Evolutionary conservation across 2,329 filamentous ascomycete genomes (phyloP), one percentile per base, ranked within the genome.

Genomic region (Aspergillus sp.): DNA sequence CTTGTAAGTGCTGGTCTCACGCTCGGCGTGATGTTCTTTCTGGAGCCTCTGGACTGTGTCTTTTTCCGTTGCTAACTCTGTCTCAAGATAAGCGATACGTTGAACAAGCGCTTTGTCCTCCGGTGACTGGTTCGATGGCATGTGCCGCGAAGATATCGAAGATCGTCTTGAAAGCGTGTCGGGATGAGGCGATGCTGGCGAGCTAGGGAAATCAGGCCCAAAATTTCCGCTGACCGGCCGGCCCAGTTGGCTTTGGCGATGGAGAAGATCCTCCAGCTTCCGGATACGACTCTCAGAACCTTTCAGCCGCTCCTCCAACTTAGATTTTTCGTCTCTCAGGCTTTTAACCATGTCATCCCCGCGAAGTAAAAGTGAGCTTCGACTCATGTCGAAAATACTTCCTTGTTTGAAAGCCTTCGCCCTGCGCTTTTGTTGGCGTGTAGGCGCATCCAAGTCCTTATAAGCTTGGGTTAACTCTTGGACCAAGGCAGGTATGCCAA

Each of bases 361-460:
- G 33, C 88, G 83, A 10, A 95, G 79, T 57, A 95, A 70, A 7
- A 96, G 77, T 1, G 89, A 91, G 52, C 88, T 94, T 58, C 86
- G 82, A n/a, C 89, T 89, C 48, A 96, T 78, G 62, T 97, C 93
- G 57, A 96, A 90, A 32, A 97, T 79, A 60, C 93, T 97, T 11
- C 93, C 93, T 60, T 94, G 93, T 62, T 96, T 96, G 73, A 98
- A 97, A 5, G 89, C 90, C 64, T 91, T 95, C 6, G 93, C 81
- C 45, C 89, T 82, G 65, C 89, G 90, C 48, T 84, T 81, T 61
- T 95, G 90, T 62, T 93, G 88, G 56, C 86, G 89, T 0, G 88
- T 93, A 3, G 91, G 90, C 44, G 79, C 81, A 61, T 84, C 84
- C 10, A 97, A 75, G 42, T 95, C 90, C 48, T 83, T 82, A 47